phyloP scores from a whole-genome alignment of 495 filamentous ascomycete species.

The Penicillium crystallinum region DNA sequence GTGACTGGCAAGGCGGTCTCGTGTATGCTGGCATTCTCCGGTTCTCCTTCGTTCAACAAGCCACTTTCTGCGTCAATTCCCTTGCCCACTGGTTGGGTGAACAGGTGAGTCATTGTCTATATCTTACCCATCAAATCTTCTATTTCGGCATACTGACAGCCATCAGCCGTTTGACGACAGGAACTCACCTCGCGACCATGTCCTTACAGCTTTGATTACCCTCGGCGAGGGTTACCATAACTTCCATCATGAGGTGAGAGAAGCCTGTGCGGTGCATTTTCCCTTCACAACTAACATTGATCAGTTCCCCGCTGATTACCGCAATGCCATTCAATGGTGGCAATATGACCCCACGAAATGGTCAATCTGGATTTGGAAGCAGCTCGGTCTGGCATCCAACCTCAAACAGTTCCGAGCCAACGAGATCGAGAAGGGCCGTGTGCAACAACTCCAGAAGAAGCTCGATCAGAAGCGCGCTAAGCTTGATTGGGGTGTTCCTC shows the following conservation, averaged over 20 bases:
- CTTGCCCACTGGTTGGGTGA: constrained; percentile 93
- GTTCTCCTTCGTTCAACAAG: constrained; percentile 90
- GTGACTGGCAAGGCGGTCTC: constrained; percentile 77
- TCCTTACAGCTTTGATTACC: constrained; percentile 84
- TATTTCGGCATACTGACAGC: background rate
- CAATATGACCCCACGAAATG: constrained; percentile 97
- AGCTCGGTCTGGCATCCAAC: constrained; percentile 80
- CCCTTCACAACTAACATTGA: background rate
- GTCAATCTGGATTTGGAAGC: constrained; percentile 84
- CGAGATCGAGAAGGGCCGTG: constrained; percentile 90
- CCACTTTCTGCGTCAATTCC: constrained; percentile 95
- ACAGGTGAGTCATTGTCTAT: constrained; percentile 27
- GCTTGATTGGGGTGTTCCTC: constrained; percentile 84
- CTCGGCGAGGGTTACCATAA: constrained; percentile 95
- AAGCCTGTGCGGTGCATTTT: background rate
- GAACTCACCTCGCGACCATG: constrained; percentile 87
- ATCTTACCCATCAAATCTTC: background rate
- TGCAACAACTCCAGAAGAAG: constrained; percentile 94
- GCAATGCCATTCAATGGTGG: constrained; percentile 89
- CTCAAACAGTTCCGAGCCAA: constrained; percentile 89
- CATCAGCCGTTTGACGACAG: constrained; percentile 82
- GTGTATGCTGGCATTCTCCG: constrained; percentile 85
- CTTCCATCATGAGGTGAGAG: constrained; percentile 71
- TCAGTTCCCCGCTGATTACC: constrained; percentile 91
- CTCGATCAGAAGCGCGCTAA: constrained; percentile 80